Conservation (phyloP, 495 filamentous ascomycete species). For the Usnea hakonensis region DNA sequence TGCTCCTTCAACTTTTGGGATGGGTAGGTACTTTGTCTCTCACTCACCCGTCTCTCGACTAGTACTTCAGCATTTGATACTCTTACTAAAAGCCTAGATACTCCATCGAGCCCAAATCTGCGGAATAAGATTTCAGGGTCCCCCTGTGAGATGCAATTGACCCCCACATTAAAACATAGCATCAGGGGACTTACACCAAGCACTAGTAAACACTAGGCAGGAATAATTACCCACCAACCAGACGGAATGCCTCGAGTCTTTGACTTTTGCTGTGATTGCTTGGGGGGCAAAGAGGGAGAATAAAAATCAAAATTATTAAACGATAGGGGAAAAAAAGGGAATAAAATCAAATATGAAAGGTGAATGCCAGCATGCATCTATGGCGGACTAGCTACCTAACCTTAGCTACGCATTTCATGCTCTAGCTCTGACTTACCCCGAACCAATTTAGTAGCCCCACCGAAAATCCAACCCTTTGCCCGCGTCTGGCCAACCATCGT, state of each 20-base stretch:
- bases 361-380: not conserved
- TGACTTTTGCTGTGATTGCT: no score
- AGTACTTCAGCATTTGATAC: no score
- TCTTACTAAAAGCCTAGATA: no score
- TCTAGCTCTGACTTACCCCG: conserved; percentile 1
- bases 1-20: not conserved
- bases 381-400: not conserved
- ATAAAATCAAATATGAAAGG: not conserved
- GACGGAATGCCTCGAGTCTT: no score
- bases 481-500: no score
- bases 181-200: not conserved
- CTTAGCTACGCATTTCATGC: not conserved
- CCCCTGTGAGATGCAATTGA: not conserved
- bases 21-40: no score
- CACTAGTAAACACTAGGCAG: not conserved
- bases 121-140: not conserved
- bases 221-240: conserved; percentile 2
- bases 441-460: not conserved
- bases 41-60: no score
- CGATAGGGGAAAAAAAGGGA: no score
- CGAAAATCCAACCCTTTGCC: no score
- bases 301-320: no score
- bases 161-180: not conserved
- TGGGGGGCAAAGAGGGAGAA: no score
- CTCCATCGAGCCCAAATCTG: not conserved